phyloP scores from a whole-genome alignment of 495 filamentous ascomycete genomes.

The Arthonia radiata region DNA sequence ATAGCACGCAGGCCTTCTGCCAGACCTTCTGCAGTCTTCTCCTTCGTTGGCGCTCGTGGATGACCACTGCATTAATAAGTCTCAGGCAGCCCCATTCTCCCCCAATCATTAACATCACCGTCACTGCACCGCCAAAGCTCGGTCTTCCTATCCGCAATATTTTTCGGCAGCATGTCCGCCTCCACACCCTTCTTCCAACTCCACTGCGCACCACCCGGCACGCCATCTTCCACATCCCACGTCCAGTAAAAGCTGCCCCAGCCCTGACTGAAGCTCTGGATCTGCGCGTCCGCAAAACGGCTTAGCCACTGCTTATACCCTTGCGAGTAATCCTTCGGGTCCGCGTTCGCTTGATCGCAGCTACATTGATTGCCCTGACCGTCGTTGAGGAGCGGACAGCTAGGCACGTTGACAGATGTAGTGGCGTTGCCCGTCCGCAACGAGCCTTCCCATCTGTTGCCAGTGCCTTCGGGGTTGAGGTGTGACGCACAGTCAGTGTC shows the following conservation, averaged over 20 bases:
- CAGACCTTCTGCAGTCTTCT: too few relatives aligned
- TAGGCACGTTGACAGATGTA: slow-evolving; percentile 29
- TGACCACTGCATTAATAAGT: slow-evolving; percentile 25
- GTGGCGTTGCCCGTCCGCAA: slow-evolving; percentile 30
- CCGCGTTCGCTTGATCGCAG: slow-evolving; percentile 53
- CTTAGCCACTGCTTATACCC: slow-evolving; percentile 67
- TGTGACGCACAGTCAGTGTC: slow-evolving; percentile 83
- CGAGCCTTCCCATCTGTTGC: slow-evolving; percentile 80
- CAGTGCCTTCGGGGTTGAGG: slow-evolving; percentile 73
- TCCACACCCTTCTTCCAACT: slow-evolving; percentile 70
- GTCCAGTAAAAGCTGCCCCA: slow-evolving; percentile 99
- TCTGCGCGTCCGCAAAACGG: slow-evolving; percentile 88
- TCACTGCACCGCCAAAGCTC: slow-evolving; percentile 5
- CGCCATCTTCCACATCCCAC: slow-evolving; percentile 51
- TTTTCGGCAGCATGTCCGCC: slow-evolving; percentile 58
- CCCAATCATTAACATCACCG: slow-evolving; percentile 38
- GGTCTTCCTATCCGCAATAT: slow-evolving; percentile 40
- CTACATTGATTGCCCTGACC: slow-evolving; percentile 27
- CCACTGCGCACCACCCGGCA: slow-evolving; percentile 72
- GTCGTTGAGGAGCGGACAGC: slow-evolving; percentile 39
- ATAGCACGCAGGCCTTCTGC: too few relatives aligned
- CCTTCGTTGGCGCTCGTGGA: too few relatives aligned
- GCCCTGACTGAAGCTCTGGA: slow-evolving; percentile 67
- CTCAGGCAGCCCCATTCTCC: slow-evolving; percentile 32
- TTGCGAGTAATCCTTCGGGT: slow-evolving; percentile 35